phyloP scores from a whole-genome alignment of 345 rosid species.

The Syzygium grande region DNA sequence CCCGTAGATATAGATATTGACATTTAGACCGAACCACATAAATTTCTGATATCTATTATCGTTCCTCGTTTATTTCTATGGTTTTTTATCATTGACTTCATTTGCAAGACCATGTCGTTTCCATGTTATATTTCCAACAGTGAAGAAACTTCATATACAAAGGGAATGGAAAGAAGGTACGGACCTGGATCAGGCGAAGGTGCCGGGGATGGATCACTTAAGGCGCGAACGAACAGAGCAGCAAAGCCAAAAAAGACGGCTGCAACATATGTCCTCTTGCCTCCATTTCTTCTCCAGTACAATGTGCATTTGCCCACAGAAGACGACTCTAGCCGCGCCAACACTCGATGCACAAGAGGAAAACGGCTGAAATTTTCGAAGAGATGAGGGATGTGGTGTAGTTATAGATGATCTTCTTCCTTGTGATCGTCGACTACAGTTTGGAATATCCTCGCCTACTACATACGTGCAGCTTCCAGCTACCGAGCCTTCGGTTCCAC shows the following conservation, averaged over 20 bases:
- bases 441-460: constrained; percentile 4
- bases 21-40: too few relatives aligned
- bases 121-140: too few relatives aligned
- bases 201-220: neutral
- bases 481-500: neutral
- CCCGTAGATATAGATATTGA: accelerated
- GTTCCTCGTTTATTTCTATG: too few relatives aligned
- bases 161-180: neutral
- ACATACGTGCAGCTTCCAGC: constrained; percentile 8
- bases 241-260: neutral
- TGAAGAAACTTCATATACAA: neutral
- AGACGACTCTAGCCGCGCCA: neutral
- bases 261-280: neutral
- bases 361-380: constrained; percentile 10
- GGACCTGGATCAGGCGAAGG: neutral
- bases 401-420: constrained; percentile 6
- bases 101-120: too few relatives aligned
- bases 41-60: too few relatives aligned
- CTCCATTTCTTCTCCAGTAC: neutral
- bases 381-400: neutral
- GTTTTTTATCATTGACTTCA: too few relatives aligned
- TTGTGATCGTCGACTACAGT: constrained; percentile 1
- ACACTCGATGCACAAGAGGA: neutral
- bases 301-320: neutral
- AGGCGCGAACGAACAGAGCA: neutral